A percentile compares a stretch with the other conserved stretches of the same genome.
phyloP scores from a whole-genome alignment of 257 asterid genomes.

The Cynanchum wilfordii region DNA sequence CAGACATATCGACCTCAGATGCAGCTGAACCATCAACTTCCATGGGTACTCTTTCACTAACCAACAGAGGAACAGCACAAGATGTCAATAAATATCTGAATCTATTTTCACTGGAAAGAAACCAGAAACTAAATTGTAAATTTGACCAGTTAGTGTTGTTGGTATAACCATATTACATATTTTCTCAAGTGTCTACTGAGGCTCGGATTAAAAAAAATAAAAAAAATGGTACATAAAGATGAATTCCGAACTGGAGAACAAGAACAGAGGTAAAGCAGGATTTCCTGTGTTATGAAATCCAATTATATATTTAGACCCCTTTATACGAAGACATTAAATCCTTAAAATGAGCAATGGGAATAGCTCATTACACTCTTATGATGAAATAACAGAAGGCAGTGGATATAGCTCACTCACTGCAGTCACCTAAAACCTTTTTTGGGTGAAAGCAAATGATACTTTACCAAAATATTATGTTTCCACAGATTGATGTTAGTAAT shows the following conservation, averaged over 20 bases:
- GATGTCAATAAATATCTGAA: not conserved
- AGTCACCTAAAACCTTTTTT: not conserved
- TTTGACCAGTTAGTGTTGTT: not conserved
- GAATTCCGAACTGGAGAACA: not conserved
- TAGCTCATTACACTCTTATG: not conserved
- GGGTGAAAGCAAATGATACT: not conserved
- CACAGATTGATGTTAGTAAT: conserved; percentile 1
- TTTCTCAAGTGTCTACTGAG: not conserved
- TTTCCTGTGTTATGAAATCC: not conserved
- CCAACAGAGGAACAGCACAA: conserved; percentile 17
- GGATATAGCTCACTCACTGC: not conserved
- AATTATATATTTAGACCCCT: not conserved
- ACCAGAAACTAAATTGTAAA: not conserved
- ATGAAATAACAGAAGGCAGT: not conserved
- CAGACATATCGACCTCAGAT: conserved; percentile 30
- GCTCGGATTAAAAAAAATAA: not conserved
- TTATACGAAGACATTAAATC: not conserved
- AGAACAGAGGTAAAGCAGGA: not conserved
- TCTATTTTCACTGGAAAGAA: not conserved
- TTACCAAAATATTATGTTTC: not conserved
- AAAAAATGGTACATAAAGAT: not conserved
- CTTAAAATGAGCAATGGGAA: not conserved
- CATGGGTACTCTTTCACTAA: conserved; percentile 61
- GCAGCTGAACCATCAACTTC: conserved; percentile 66
- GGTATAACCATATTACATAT: not conserved